Conservation (phyloP, 1,139 yeast genomes). For the Protomyces pachydermus region DNA sequence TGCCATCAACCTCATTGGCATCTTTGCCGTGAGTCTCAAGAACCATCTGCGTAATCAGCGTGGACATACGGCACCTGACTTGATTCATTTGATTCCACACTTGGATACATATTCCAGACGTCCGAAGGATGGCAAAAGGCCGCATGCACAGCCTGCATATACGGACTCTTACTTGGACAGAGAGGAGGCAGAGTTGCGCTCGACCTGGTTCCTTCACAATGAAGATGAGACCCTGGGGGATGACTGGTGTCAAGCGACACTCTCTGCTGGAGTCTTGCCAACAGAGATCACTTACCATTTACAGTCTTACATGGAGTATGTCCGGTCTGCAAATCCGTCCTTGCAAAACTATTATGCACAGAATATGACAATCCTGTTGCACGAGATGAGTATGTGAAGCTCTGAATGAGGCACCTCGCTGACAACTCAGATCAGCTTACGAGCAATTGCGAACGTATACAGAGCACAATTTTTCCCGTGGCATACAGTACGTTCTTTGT, state of each 20-base stretch:
- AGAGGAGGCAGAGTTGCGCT: conserved; percentile 1
- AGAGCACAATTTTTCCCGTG: conserved; percentile 32
- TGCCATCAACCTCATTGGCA: conserved; percentile 29
- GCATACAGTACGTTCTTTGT: conserved; percentile 27
- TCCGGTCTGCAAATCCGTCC: background rate
- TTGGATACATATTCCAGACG: conserved; percentile 27
- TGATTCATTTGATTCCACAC: conserved; percentile 29
- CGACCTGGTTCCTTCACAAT: conserved; percentile 10
- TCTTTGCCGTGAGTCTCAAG: conserved; percentile 31
- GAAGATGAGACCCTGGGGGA: background rate
- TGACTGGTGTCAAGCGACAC: conserved; percentile 13
- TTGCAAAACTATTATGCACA: conserved; percentile 12
- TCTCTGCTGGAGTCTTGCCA: conserved; percentile 24
- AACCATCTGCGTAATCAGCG: conserved; percentile 32
- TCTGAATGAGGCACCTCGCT: background rate
- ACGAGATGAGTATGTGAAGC: background rate
- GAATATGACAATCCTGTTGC: conserved; percentile 1
- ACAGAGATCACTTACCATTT: conserved; percentile 28
- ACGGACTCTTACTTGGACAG: conserved; percentile 2
- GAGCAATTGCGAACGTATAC: conserved; percentile 29
- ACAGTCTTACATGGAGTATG: conserved; percentile 9
- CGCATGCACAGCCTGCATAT: background rate
- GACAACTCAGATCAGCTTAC: conserved; percentile 4
- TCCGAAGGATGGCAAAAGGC: background rate
- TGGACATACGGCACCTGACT: conserved; percentile 31